These are phyloP conservation scores for Rhodotorula glutinis DNA, from an alignment of 1,284 basidiomycete species.

Conservation along the genomic window DNA sequence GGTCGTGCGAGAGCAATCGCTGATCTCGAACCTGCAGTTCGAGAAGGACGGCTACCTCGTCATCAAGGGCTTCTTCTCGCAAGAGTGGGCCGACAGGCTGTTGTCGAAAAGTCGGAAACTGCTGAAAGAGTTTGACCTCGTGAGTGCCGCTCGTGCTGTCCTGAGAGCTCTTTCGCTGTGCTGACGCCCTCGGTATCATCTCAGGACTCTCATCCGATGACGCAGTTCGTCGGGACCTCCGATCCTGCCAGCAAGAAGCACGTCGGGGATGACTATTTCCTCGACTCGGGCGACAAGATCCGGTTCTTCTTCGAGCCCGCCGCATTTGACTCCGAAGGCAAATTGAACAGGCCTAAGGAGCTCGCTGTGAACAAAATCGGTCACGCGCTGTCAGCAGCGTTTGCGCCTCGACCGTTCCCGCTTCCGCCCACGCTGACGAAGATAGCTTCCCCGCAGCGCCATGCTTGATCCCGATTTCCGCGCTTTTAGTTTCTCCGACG, in stretches of 20 bases:
- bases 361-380: slow-evolving; percentile 53
- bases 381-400: not conserved
- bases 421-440: too few species aligned
- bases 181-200: not conserved
- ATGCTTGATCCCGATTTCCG: slow-evolving; percentile 77
- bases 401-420: slow-evolving; percentile 72
- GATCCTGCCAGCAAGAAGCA: slow-evolving; percentile 54
- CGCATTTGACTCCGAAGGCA: slow-evolving; percentile 60
- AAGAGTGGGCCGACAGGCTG: slow-evolving; percentile 61
- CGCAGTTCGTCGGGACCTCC: slow-evolving; percentile 74
- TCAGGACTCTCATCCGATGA: slow-evolving; percentile 71
- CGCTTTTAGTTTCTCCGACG: slow-evolving; percentile 57
- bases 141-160: not conserved
- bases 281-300: slow-evolving; percentile 85
- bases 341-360: slow-evolving; percentile 71
- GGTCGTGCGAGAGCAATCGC: not conserved
- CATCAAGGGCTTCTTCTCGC: slow-evolving; percentile 67
- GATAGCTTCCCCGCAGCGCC: slow-evolving; percentile 51
- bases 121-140: slow-evolving; percentile 67
- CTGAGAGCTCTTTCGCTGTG: too few species aligned
- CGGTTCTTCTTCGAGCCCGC: slow-evolving; percentile 83
- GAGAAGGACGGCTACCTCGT: slow-evolving; percentile 47
- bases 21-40: slow-evolving; percentile 28
- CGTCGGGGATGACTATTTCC: slow-evolving; percentile 87
- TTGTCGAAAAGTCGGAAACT: slow-evolving; percentile 56